Base-by-base conservation (phyloP, 2,329 filamentous ascomycete genomes). In the Exophiala mesophila region DNA sequence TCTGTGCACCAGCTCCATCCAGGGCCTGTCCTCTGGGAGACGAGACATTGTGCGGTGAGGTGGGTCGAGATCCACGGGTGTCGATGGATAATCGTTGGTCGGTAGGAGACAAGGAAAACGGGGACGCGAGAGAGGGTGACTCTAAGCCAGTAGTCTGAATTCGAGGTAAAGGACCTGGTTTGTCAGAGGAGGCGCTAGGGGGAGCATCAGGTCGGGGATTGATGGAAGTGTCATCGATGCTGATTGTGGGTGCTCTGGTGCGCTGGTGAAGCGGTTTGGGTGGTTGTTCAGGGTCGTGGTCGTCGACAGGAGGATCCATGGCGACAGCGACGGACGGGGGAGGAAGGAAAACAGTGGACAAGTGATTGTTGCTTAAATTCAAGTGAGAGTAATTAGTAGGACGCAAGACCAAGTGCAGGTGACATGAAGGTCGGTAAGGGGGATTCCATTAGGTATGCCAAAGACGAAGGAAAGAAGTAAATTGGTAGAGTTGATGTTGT, bases 21-120 rank as follows among this genome's bases (percentile, higher is more conserved):
- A 67, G 68, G 53, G 71, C 73, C 15, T 69, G 63, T 8, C 72
- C 71, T 38, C 49, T 42, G 2, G 80, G 79, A 8, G 80, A 82
- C 0, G 78, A 83, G 29, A 83, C 64, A 63, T 84, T 83, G 59
- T 83, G 80, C 4, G 80, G 78, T 29, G 80, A 83, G 2, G 74
- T 80, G 8, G 80, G 80, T 54, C 78, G 68, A 55, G 76, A 80
- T 33, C 78, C 77, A 49, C 70, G 68, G 52, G 70, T 76, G 28
- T 83, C 79, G 37, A 63, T 68, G 38, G 72, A 68, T 13, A 69
- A 68, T 42, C 72, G 71, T 33, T 73, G 59, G 52, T 82, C 77
- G 1, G 72, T 64, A 12, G 66, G 63, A 6, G 68, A 69, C 15
- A 59, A 50, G 36, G 61, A 56, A 35, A 56, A 57, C 52, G 55